Evolutionary conservation across 257 asterid genomes (phyloP).

Genomic region (Mitragyna speciosa): DNA sequence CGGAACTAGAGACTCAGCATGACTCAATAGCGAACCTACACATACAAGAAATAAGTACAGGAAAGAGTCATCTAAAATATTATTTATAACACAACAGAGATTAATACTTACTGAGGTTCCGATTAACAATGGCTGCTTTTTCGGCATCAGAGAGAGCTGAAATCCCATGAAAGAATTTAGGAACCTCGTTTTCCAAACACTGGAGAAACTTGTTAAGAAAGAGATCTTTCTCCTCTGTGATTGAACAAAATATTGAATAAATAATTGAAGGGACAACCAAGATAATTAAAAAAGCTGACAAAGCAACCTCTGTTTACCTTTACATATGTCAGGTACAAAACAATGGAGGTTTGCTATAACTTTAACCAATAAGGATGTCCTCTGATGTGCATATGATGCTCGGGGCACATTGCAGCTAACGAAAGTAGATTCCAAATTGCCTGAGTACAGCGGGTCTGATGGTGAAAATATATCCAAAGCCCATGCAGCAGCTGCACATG

Average conservation of each 20-base stretch:
- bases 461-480: constrained; percentile 32
- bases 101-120: constrained; percentile 58
- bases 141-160: constrained; percentile 51
- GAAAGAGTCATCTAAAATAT: constrained; percentile 13
- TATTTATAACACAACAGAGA: constrained; percentile 15
- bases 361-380: constrained; percentile 89
- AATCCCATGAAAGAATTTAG: constrained; percentile 40
- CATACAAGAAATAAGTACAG: constrained; percentile 29
- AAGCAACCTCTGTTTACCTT: constrained; percentile 48
- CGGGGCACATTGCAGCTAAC: constrained; percentile 56
- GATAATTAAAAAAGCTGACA: constrained; percentile 15
- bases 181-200: constrained; percentile 59
- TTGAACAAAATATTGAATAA: constrained; percentile 24
- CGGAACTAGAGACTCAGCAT: constrained; percentile 86
- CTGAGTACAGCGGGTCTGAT: constrained; percentile 20
- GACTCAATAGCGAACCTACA: constrained; percentile 87
- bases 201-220: constrained; percentile 78
- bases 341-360: constrained; percentile 97
- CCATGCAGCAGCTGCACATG: constrained; percentile 45
- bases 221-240: constrained; percentile 91
- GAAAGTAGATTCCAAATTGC: constrained; percentile 28
- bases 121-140: constrained; percentile 49
- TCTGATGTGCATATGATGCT: constrained; percentile 79
- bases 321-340: constrained; percentile 86
- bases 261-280: constrained; percentile 9